Base-by-base conservation (phyloP, 108 stramenopile genomes). In the Heterococcus sp. region DNA sequence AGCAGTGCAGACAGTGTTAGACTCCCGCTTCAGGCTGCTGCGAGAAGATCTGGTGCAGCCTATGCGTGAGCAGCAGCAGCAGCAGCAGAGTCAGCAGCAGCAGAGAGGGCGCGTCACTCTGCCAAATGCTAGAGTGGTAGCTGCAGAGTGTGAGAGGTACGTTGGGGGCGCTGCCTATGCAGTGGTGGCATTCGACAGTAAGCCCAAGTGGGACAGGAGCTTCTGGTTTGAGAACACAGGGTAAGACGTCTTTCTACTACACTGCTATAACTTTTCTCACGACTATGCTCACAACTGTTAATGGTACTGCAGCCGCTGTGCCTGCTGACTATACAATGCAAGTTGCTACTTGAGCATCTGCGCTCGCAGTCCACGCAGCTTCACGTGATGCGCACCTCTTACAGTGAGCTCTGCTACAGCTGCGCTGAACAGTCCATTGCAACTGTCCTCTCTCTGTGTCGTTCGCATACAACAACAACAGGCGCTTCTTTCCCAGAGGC, bases 11-110 rank as follows among this genome's bases (percentile, higher is more conserved):
- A 8, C 14, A 21, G 32, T 78, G 38, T 21, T 78, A 46, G 76
- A 78, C 66, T 36, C 39, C 2, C 76, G 71, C 28, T 78, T 78
- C 32, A 40, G 76, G 3, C 69, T 78, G 4, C 69, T 78, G 2
- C 76, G 76, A 3, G 37, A 78, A 58, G 76, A 78, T 39, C 36
- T 78, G 32, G 69, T 78, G 1, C 35, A 66, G 76, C 76, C 76
- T 0, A n/a, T 78, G 46, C 68, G n/a, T n/a, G n/a, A n/a, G n/a
- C n/a, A n/a, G n/a, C n/a, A n/a, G n/a, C n/a, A 58, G 46, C 46
- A 58, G 46, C 46, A 14, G 46, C 46, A 58, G 46, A 14, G 8
- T 58, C 21, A 58, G 46, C 46, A 58, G 46, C 46, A 58, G 46
- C 14, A 58, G 46, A n/a, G n/a, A n/a, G n/a, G n/a, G n/a, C n/a